Evolutionary conservation across 2,329 filamentous ascomycete species (phyloP).

Genomic region (Colletotrichum sp.): DNA sequence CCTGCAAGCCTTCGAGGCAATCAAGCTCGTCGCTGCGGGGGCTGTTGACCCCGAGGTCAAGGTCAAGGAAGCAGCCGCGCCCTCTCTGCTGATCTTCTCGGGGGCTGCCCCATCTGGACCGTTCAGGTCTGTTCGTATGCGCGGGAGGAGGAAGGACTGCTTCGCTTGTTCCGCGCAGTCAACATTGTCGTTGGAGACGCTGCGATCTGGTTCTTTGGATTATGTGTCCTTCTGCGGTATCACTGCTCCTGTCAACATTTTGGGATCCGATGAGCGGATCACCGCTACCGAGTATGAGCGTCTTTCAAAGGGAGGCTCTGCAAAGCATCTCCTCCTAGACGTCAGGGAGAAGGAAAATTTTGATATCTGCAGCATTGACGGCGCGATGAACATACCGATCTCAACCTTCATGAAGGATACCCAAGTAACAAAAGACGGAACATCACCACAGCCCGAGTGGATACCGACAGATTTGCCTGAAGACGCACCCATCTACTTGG

Average conservation of each 20-base stretch:
- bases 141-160: conserved; percentile 72
- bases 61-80: conserved; percentile 14
- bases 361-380: conserved; percentile 76
- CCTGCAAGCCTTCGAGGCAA: conserved; percentile 85
- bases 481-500: conserved; percentile 67
- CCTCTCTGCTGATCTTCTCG: conserved; percentile 54
- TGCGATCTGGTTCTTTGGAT: conserved; percentile 73
- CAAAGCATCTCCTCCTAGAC: conserved; percentile 71
- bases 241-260: conserved; percentile 54
- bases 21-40: conserved; percentile 74
- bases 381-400: conserved; percentile 74
- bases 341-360: conserved; percentile 87
- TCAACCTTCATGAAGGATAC: conserved; percentile 62
- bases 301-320: conserved; percentile 13
- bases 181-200: conserved; percentile 65
- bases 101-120: conserved; percentile 39
- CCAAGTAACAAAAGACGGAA: conserved; percentile 17
- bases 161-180: conserved; percentile 74
- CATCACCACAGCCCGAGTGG: conserved; percentile 34
- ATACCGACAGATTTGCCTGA: conserved; percentile 41
- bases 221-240: conserved; percentile 88
- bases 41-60: conserved; percentile 27
- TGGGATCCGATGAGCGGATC: conserved; percentile 71
- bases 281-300: conserved; percentile 64
- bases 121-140: conserved; percentile 80